These are phyloP conservation scores for Acorus calamus DNA, from an alignment of 106 monocot species.

Conservation along the genomic window DNA sequence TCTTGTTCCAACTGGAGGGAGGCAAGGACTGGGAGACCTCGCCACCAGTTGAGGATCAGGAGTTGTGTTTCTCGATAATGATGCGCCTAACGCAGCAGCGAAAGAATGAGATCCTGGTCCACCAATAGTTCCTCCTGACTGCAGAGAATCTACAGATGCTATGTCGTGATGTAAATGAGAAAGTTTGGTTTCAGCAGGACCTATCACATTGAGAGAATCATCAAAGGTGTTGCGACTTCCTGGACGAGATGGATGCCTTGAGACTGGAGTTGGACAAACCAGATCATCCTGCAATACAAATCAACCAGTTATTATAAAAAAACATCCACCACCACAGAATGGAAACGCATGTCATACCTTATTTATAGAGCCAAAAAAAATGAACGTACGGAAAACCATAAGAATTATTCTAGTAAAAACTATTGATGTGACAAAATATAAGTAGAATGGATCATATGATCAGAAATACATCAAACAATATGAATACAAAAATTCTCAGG, in stretches of 20 bases:
- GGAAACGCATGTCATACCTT: too few relatives aligned
- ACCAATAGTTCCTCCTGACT: constrained; percentile 14
- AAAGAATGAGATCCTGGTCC: constrained; percentile 41
- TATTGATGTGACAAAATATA: too few relatives aligned
- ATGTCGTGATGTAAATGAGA: constrained; percentile 15
- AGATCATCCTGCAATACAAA: constrained; percentile 45
- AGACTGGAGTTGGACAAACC: constrained; percentile 25
- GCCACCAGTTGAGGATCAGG: constrained; percentile 68
- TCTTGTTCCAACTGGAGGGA: constrained; percentile 73
- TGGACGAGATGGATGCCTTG: constrained; percentile 44
- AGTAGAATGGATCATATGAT: too few relatives aligned
- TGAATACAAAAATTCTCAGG: too few relatives aligned
- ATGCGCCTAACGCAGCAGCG: constrained; percentile 65
- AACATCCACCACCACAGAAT: too few relatives aligned
- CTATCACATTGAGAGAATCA: constrained; percentile 16
- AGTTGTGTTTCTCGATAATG: constrained; percentile 54
- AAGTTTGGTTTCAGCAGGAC: constrained; percentile 13
- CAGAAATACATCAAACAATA: too few relatives aligned
- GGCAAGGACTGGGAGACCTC: constrained; percentile 71
- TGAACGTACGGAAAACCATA: too few relatives aligned
- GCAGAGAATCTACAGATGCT: constrained; percentile 24
- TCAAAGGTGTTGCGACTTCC: constrained; percentile 31
- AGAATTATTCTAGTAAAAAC: too few relatives aligned
- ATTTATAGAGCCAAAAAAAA: too few relatives aligned
- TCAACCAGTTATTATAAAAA: too few relatives aligned